Conservation (phyloP, 352 stramenopile species). For the Pythium coloratum region DNA sequence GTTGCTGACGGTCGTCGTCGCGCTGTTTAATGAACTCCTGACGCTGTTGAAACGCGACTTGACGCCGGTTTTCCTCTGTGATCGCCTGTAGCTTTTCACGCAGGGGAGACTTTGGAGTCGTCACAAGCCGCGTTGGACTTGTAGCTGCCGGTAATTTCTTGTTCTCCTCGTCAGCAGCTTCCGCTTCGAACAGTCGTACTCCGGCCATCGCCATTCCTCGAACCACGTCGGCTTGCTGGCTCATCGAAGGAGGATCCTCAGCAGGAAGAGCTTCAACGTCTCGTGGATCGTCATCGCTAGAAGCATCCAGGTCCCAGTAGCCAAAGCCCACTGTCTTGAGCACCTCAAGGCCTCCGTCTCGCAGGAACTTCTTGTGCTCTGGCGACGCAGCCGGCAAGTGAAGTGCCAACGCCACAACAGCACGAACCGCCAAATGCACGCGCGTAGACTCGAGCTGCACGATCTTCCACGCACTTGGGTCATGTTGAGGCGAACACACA, state of each 20-base stretch:
- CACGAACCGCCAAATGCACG: conserved; percentile 41
- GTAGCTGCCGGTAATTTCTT: not conserved
- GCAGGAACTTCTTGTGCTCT: conserved; percentile 35
- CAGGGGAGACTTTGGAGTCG: not conserved
- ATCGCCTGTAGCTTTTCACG: conserved; percentile 18
- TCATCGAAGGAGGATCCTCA: not conserved
- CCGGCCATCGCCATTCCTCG: conserved; percentile 12
- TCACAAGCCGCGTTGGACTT: not conserved
- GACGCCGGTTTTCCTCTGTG: not conserved
- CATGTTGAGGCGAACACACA: conserved; percentile 1
- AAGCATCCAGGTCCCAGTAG: not conserved
- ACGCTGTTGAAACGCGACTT: not conserved
- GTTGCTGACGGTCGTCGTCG: not conserved
- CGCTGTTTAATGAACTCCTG: not conserved
- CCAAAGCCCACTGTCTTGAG: not conserved
- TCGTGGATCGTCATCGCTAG: too few species aligned
- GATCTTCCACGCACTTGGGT: conserved; percentile 15
- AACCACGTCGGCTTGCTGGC: not conserved
- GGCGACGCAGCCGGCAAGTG: conserved; percentile 35
- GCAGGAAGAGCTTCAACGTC: not conserved
- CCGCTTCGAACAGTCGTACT: conserved; percentile 4
- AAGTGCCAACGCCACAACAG: conserved; percentile 32
- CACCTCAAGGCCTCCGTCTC: conserved; percentile 6
- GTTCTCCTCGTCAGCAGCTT: not conserved
- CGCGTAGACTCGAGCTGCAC: conserved; percentile 18